These are phyloP conservation scores for Houttuynia cordata DNA, from an alignment of 164 flowering plant genomes.

Conservation along the genomic window DNA sequence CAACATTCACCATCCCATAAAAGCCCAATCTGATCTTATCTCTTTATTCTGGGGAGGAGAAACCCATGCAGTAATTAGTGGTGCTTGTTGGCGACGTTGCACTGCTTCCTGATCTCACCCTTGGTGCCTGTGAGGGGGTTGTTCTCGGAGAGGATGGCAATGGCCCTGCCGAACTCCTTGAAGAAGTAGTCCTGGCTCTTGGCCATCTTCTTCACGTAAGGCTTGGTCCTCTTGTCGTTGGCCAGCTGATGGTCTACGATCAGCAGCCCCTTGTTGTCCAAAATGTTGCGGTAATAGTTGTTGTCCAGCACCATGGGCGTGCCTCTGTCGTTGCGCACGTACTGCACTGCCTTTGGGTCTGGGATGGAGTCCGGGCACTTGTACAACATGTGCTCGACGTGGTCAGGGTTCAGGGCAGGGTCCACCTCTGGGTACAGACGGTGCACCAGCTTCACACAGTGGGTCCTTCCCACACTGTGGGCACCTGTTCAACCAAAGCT, in stretches of 20 bases:
- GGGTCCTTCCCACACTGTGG: slow-evolving; percentile 97
- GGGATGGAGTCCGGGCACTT: slow-evolving; percentile 89
- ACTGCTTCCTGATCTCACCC: slow-evolving; percentile 91
- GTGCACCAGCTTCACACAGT: slow-evolving; percentile 94
- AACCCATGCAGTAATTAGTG: no score
- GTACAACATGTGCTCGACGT: slow-evolving; percentile 85
- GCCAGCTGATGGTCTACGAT: slow-evolving; percentile 83
- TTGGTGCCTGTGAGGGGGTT: slow-evolving; percentile 86
- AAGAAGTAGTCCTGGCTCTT: slow-evolving; percentile 81
- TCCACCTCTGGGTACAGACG: slow-evolving; percentile 91
- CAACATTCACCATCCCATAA: no score
- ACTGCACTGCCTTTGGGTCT: slow-evolving; percentile 92
- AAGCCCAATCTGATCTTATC: no score
- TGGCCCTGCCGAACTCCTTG: slow-evolving; percentile 66
- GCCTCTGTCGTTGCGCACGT: slow-evolving; percentile 91
- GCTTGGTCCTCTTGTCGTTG: slow-evolving; percentile 64
- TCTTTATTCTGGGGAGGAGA: no score
- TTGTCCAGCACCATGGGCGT: slow-evolving; percentile 94
- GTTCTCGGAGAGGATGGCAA: slow-evolving; percentile 78
- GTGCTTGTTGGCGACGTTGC: slow-evolving; percentile 75
- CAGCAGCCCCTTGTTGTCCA: slow-evolving; percentile 90
- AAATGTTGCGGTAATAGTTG: slow-evolving; percentile 88
- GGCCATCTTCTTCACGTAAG: slow-evolving; percentile 91
- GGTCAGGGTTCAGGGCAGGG: slow-evolving; percentile 67
- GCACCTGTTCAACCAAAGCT: slow-evolving; percentile 49